Evolutionary conservation across 805 yeast species (phyloP), one percentile per base, ranked within the genome.

Genomic region (Sugiyamaella marilandica): DNA sequence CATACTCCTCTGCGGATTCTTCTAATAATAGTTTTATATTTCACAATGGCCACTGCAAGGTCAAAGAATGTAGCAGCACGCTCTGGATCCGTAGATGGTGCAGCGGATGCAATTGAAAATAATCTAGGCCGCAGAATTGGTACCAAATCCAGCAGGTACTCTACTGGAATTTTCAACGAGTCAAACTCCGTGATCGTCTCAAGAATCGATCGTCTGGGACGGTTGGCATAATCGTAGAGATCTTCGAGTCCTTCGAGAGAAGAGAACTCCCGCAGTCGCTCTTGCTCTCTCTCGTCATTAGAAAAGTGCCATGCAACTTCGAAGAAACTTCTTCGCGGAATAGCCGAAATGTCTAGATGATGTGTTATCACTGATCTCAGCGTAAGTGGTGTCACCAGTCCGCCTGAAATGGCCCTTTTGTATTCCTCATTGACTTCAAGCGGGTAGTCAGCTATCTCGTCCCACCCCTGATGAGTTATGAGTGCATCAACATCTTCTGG

Each of bases 281-380:
- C 94, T 34, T 74, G 71, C 61, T 92, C 97, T 53, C 92, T 74
- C 51, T 78, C 79, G 52, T 86, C 94, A 16, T 75, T 72, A 5
- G 87, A 83, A 70, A 91, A 94, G 62, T 85, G 89, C 80, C 87
- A 82, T 3, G 82, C 75, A 18, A 78, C 68, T 64, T 78, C 76
- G 67, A 94, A 94, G 61, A 94, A 92, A 21, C 90, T 80, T 37
- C 96, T 74, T 51, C 89, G 76, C 0, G 99, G 99, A 14, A 92
- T 82, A 2, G 95, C 76, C 68, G 77, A 79, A 11, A 94, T 75
- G 65, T 94, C 98, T 50, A 91, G 70, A 66, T 92, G 96, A 67
- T 87, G 82, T 1, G 83, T 84, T 5, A 94, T 57, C 10, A 92
- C 72, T 2, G 84, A 76, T 53, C 96, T 69, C 36, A 94, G 70